A percentile compares a stretch with the other conserved stretches of the same genome.
These are phyloP conservation scores for Chytriomyces sp. DNA, from an alignment of 192 early-diverging fungal species.

Conservation along the genomic window DNA sequence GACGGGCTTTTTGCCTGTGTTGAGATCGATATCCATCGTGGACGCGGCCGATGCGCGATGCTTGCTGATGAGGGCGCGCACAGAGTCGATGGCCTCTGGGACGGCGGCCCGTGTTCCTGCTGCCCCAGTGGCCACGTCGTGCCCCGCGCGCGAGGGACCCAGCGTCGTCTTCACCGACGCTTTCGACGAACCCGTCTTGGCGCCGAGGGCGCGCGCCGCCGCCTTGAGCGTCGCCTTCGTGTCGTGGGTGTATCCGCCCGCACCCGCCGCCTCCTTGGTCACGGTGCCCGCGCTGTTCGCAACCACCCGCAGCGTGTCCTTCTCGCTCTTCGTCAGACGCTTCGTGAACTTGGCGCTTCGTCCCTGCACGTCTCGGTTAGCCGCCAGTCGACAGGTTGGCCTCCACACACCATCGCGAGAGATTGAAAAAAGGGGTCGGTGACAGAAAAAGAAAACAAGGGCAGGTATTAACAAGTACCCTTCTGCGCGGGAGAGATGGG, in stretches of 20 bases:
- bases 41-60: not conserved
- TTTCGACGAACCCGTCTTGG: not conserved
- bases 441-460: too few species aligned
- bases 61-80: not conserved
- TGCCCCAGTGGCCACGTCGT: not conserved
- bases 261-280: not conserved
- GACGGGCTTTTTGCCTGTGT: not conserved
- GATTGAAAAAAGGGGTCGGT: too few species aligned
- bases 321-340: constrained; percentile 17
- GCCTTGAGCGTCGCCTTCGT: constrained; percentile 14
- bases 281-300: not conserved
- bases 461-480: too few species aligned
- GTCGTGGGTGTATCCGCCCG: constrained; percentile 16
- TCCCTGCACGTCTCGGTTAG: too few species aligned
- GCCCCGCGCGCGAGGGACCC: not conserved
- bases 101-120: not conserved
- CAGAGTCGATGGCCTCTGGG: not conserved
- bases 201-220: constrained; percentile 11
- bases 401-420: too few species aligned
- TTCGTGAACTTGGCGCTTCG: constrained; percentile 16
- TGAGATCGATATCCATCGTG: constrained; percentile 1
- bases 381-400: too few species aligned
- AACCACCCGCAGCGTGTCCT: constrained; percentile 10
- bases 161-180: constrained; percentile 10
- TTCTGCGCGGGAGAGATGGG: too few species aligned